Base-by-base conservation (phyloP, 2,329 filamentous ascomycete species). In the Pseudocercospora vitis region DNA sequence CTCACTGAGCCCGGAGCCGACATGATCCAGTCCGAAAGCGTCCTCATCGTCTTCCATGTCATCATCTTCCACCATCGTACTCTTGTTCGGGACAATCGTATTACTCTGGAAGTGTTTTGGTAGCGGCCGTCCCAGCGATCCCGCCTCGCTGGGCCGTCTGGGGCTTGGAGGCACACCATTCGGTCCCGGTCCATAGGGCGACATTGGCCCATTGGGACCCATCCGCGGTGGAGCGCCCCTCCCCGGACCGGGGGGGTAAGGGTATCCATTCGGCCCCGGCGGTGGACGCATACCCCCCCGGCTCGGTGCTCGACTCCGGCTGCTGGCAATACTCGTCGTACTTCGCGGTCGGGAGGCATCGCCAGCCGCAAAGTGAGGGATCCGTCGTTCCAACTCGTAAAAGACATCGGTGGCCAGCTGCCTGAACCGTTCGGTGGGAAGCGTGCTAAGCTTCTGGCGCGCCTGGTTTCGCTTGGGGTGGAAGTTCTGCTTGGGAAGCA, bases 381-480 rank as follows among this genome's bases (percentile, higher is more conserved):
- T 95, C 47, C 94, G 81, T 59, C 94, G 81, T 72, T 97, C 94
- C 56, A 97, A 76, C 71, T 99, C 94, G 73, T 89, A 95, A 69
- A 94, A 97, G 14, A 99, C 92, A 73, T 99, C 94, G 35, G 91
- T 96, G 7, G 91, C 92, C 5, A 99, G 79, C 67, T 97, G 91
- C 63, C 89, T 83, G 68, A 99, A 99, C 53, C 92, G 81, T 21
- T 89, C 86, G 18, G 88, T 85, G 2, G 91, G 90, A 11, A 99
- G 81, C 0, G 91, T 95, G 0, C 91, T 92, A 16, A 99, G 82
- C 71, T 95, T 95, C 72, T 96, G 91, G 33, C 94, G 84, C n/a
- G 94, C 94, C 71, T 97, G 91, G 69, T 99, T 99, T 59, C 94
- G 87, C 74, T 97, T 99, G 2, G 91, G 91, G 71, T 99, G 94